phyloP scores from a whole-genome alignment of 129 eudicot genomes.

The Centrapalus pauciflorus region DNA sequence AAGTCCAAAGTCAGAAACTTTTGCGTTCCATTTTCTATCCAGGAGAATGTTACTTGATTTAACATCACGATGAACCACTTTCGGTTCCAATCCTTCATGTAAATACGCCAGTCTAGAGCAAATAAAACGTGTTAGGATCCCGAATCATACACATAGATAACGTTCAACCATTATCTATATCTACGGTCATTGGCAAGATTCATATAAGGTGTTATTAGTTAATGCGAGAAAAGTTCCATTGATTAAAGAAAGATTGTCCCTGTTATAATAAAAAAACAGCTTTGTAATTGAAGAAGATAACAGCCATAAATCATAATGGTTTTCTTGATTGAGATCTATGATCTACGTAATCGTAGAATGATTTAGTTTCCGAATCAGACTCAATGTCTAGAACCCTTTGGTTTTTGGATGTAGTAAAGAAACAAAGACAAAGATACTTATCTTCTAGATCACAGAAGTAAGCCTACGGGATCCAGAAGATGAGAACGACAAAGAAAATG shows the following conservation, averaged over 20 bases:
- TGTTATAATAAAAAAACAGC: too few relatives aligned
- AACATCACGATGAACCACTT: slow-evolving; percentile 97
- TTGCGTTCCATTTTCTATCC: slow-evolving; percentile 80
- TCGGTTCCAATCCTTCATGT: slow-evolving; percentile 96
- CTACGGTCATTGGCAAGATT: background rate
- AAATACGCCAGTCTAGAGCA: slow-evolving; percentile 71
- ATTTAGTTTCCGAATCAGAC: too few relatives aligned
- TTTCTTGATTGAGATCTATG: too few relatives aligned
- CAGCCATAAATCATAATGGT: too few relatives aligned
- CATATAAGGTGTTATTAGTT: background rate
- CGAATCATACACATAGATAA: background rate
- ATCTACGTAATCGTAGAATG: too few relatives aligned
- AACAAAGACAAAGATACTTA: too few relatives aligned
- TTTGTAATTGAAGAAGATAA: too few relatives aligned
- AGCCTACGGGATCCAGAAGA: background rate
- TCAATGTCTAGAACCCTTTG: too few relatives aligned
- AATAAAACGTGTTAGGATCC: slow-evolving; percentile 2
- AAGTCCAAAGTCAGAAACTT: slow-evolving; percentile 95
- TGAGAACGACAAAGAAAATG: background rate
- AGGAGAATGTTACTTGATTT: slow-evolving; percentile 93
- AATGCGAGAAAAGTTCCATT: background rate
- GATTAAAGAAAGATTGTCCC: too few relatives aligned
- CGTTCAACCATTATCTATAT: background rate
- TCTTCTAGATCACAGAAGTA: too few relatives aligned
- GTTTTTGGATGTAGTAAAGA: too few relatives aligned